phyloP scores from a whole-genome alignment of 2,329 filamentous ascomycete genomes.

The Colletotrichum eremochloae region DNA sequence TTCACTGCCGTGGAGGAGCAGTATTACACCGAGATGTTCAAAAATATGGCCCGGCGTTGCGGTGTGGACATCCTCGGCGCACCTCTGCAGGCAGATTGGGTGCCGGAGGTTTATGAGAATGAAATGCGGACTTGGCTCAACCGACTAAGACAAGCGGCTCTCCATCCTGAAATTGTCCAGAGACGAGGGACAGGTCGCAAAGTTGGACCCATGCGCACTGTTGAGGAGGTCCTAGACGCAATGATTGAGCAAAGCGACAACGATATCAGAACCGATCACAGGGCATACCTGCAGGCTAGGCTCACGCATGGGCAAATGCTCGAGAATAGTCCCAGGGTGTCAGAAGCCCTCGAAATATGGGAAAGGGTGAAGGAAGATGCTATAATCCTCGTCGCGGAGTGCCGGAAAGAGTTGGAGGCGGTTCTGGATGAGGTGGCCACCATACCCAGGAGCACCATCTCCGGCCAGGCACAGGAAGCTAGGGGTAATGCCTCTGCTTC shows the following conservation, averaged over 20 bases:
- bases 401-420: conserved; percentile 70
- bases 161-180: conserved; percentile 84
- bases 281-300: conserved; percentile 72
- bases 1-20: conserved; percentile 94
- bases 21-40: conserved; percentile 83
- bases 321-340: conserved; percentile 78
- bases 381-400: conserved; percentile 69
- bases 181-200: conserved; percentile 73
- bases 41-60: conserved; percentile 79
- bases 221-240: conserved; percentile 86
- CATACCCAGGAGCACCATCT: background rate
- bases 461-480: background rate
- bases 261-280: conserved; percentile 75
- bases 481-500: background rate
- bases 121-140: conserved; percentile 85
- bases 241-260: conserved; percentile 91
- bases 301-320: conserved; percentile 82
- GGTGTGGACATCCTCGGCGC: conserved; percentile 74
- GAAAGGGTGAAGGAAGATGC: conserved; percentile 65
- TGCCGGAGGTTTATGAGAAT: conserved; percentile 73
- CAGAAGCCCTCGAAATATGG: conserved; percentile 80
- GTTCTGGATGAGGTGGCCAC: conserved; percentile 55
- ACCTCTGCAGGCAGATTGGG: conserved; percentile 73
- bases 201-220: conserved; percentile 79
- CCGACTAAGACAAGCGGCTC: conserved; percentile 82